These are phyloP conservation scores for Fusarium udum DNA, from an alignment of 2,329 filamentous ascomycete species.

Conservation along the genomic window DNA sequence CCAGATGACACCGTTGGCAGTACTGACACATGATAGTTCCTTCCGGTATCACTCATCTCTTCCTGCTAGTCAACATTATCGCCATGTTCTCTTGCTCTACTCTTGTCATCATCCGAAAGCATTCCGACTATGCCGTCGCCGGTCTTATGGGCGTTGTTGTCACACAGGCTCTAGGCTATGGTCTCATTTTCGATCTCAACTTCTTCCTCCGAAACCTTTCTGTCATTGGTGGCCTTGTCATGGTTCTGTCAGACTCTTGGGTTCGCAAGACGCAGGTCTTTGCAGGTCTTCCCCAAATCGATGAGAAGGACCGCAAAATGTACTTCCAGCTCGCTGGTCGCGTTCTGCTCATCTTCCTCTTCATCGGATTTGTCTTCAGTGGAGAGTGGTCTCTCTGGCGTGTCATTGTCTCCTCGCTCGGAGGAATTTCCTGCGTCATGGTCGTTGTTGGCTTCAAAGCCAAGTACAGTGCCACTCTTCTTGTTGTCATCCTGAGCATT, in stretches of 20 bases:
- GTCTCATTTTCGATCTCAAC: constrained; percentile 98
- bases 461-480: constrained; percentile 95
- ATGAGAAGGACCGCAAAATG: constrained; percentile 99
- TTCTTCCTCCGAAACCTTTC: constrained; percentile 99
- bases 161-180: constrained; percentile 94
- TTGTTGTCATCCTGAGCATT: constrained; percentile 93
- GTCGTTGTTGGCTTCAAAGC: constrained; percentile 99
- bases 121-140: constrained; percentile 91
- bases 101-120: constrained; percentile 89
- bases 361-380: constrained; percentile 94
- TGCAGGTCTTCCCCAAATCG: constrained; percentile 89
- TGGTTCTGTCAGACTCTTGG: constrained; percentile 98
- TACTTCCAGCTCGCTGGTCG: constrained; percentile 98
- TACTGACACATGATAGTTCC: constrained; percentile 70
- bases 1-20: neutral
- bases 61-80: constrained; percentile 89
- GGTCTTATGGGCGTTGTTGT: constrained; percentile 92
- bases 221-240: constrained; percentile 94
- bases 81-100: constrained; percentile 85
- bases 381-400: constrained; percentile 93
- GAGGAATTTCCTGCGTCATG: constrained; percentile 94
- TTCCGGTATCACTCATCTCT: constrained; percentile 86
- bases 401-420: constrained; percentile 83
- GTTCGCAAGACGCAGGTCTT: constrained; percentile 97
- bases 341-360: constrained; percentile 96